phyloP scores from a whole-genome alignment of 345 rosid genomes.

The Cardamine occulta region DNA sequence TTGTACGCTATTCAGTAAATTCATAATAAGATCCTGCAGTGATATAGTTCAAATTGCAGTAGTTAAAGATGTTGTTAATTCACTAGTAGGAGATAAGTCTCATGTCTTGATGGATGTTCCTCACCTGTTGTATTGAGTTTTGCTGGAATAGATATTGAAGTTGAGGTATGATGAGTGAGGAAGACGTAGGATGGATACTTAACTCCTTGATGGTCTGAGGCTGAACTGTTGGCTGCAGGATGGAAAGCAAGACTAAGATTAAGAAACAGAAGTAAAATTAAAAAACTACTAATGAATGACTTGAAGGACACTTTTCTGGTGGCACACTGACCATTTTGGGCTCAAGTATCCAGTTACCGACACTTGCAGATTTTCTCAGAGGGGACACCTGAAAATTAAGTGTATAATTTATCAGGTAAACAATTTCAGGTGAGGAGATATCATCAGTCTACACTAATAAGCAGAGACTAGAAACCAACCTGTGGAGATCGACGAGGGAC shows the following conservation, averaged over 20 bases:
- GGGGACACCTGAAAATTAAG: conserved; percentile 71
- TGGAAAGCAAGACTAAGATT: conserved; percentile 29
- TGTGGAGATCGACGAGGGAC: conserved; percentile 86
- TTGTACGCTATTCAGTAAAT: conserved; percentile 71
- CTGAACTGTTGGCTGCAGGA: conserved; percentile 60
- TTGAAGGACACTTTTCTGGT: conserved; percentile 2
- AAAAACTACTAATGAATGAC: conserved; percentile 5
- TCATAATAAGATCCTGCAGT: conserved; percentile 75
- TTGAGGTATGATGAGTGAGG: conserved; percentile 65
- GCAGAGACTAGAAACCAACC: conserved; percentile 58
- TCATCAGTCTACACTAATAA: conserved; percentile 13
- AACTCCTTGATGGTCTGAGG: conserved; percentile 63
- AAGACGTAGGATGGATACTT: conserved; percentile 46
- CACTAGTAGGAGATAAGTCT: neutral
- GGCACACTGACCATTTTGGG: conserved; percentile 53
- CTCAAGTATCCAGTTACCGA: conserved; percentile 85
- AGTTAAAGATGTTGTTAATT: neutral
- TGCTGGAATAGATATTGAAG: conserved; percentile 94
- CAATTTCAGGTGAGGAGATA: conserved; percentile 9
- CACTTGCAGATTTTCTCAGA: conserved; percentile 93
- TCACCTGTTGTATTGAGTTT: conserved; percentile 87
- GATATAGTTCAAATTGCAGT: conserved; percentile 9
- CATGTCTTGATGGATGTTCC: conserved; percentile 8
- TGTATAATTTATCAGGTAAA: conserved; percentile 37
- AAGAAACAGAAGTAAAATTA: conserved; percentile 4